Evolutionary conservation across 306 rosid genomes (phyloP), one percentile per base, ranked within the genome.

Genomic region (Sechiopsis laciniata): DNA sequence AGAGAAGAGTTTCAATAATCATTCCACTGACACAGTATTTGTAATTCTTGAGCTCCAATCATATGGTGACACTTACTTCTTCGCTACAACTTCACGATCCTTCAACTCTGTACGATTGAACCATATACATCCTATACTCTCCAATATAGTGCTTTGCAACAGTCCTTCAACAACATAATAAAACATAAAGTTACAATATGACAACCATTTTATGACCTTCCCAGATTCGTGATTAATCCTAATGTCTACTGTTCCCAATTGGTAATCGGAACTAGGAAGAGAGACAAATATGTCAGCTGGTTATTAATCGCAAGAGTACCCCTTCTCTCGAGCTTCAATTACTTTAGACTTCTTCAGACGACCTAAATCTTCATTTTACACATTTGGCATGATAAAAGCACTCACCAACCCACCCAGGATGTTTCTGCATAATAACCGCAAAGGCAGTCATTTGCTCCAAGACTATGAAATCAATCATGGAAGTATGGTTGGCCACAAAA

Each of bases 381-480:
- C 12, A 21, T 15, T 70, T 26, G 52, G 0, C 74, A 70, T 24
- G 52, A 16, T 50, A 46, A 68, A 26, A 24, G 21, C 48, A 76
- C 98, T 85, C 83, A 94, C 98, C 98, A 83, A 94, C 97, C 98
- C 98, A 94, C 79, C 98, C 98, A 77, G 90, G 92, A 85, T 94
- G 98, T 76, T 91, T 94, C 83, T 94, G 98, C 98, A 94, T 90
- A 58, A 94, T 94, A 58, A 90, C 98, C 79, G 98, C 96, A 84
- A 94, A 94, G 56, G 98, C 96, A 10, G 98, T 89, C 97, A 94
- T 94, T 90, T 94, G 98, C 76, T 90, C 95, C 84, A 94, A 83
- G 84, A 94, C 73, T 76, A 94, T 86, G 85, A 94, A 94, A 89
- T 94, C 97, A 80, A 90, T 94, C 97, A 94, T 94, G 75, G 97